A percentile compares a stretch with the other conserved stretches of the same genome.
Evolutionary conservation across 495 filamentous ascomycete genomes (phyloP).

Genomic region (Xanthoparmelia taractica): DNA sequence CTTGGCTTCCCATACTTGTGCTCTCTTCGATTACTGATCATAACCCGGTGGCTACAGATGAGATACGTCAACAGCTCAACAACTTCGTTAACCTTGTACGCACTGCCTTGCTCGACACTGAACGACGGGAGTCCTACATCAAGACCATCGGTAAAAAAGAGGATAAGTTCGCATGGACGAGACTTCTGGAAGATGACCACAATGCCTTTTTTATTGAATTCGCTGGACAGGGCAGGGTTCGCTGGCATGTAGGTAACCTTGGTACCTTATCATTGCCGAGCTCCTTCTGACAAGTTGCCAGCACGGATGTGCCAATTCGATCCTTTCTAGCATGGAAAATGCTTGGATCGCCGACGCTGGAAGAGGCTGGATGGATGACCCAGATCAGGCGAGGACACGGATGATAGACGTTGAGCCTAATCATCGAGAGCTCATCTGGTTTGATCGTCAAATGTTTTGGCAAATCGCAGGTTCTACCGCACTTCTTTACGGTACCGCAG

Average conservation of each 20-base stretch:
- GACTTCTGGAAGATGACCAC: too few species aligned
- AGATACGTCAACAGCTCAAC: constrained; percentile 35
- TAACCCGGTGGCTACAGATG: constrained; percentile 37
- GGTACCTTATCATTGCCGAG: too few species aligned
- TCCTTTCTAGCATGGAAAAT: constrained; percentile 13
- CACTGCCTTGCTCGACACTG: constrained; percentile 24
- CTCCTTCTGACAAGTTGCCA: too few species aligned
- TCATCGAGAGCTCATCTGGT: constrained; percentile 29
- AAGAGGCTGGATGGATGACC: constrained; percentile 27
- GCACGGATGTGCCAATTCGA: too few species aligned
- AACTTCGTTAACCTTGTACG: constrained; percentile 31
- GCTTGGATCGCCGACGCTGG: constrained; percentile 33
- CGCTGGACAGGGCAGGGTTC: too few species aligned
- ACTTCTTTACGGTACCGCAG: constrained; percentile 9
- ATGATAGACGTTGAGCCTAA: constrained; percentile 27
- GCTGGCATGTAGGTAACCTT: too few species aligned
- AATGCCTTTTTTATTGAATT: too few species aligned
- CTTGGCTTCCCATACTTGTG: constrained; percentile 43
- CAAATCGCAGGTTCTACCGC: constrained; percentile 31
- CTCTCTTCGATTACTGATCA: constrained; percentile 42
- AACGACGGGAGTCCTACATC: too few species aligned
- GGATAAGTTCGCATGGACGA: too few species aligned
- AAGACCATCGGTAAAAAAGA: too few species aligned
- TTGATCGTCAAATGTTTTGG: constrained; percentile 37
- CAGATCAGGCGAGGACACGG: constrained; percentile 23